phyloP scores from a whole-genome alignment of 805 yeast species.

The Candida broadrunensis region DNA sequence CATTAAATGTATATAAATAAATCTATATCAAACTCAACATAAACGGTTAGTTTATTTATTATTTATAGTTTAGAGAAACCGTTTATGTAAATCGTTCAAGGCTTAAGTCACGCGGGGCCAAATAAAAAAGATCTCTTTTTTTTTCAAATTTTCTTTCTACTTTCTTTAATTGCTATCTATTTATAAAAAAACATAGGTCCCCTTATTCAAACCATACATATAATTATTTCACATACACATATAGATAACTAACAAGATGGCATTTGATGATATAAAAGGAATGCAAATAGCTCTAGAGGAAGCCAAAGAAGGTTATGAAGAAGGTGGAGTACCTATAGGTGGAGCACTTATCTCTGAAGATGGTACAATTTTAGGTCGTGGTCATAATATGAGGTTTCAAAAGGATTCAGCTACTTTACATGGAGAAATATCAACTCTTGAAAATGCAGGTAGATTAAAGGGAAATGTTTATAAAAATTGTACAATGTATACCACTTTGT shows the following conservation, averaged over 20 bases:
- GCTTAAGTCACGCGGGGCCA: no score
- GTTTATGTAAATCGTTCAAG: no score
- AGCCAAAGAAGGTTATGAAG: conserved; percentile 65
- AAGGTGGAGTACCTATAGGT: conserved; percentile 93
- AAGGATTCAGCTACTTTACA: conserved; percentile 80
- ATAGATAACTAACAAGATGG: no score
- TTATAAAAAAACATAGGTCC: no score
- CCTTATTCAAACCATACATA: no score
- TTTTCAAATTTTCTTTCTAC: no score
- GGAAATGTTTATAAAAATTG: conserved; percentile 78
- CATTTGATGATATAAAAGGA: conserved; percentile 64
- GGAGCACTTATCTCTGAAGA: conserved; percentile 71
- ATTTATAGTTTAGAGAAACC: no score
- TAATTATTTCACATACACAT: no score
- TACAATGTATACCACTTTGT: conserved; percentile 87
- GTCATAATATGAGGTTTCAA: conserved; percentile 90
- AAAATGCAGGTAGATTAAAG: conserved; percentile 84
- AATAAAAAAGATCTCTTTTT: no score
- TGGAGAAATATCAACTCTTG: conserved; percentile 88
- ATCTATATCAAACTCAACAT: no score
- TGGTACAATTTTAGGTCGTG: conserved; percentile 80
- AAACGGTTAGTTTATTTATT: no score
- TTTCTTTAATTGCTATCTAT: no score
- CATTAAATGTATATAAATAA: conserved; percentile 54
- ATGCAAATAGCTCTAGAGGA: conserved; percentile 69